Evolutionary conservation across 345 rosid genomes (phyloP).

Genomic region (Theobroma cacao): DNA sequence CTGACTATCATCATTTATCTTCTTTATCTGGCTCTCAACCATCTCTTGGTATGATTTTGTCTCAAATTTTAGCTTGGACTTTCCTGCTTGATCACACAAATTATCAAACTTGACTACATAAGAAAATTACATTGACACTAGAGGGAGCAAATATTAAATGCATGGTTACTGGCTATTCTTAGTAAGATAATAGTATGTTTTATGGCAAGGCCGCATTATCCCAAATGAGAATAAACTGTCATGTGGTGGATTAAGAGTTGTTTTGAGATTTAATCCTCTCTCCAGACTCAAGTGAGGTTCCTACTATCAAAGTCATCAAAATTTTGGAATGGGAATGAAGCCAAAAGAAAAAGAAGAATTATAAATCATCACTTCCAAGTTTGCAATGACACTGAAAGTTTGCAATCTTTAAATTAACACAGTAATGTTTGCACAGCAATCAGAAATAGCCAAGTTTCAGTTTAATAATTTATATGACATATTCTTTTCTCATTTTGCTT

Average conservation of each 20-base stretch:
- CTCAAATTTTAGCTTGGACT: slow-evolving; percentile 35
- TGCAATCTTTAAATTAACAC: neutral
- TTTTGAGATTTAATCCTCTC: neutral
- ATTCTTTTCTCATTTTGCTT: neutral
- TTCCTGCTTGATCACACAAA: slow-evolving; percentile 23
- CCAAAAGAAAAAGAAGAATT: neutral
- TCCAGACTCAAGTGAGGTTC: neutral
- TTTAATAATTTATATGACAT: neutral
- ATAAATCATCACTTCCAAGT: neutral
- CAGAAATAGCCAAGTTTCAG: neutral
- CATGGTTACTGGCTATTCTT: neutral
- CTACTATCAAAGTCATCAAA: neutral
- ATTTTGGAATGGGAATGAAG: neutral
- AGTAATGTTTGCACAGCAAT: neutral
- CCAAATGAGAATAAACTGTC: neutral
- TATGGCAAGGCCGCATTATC: neutral
- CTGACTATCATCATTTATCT: slow-evolving; percentile 34
- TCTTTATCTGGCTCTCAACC: slow-evolving; percentile 27
- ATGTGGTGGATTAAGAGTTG: neutral
- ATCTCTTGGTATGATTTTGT: slow-evolving; percentile 30
- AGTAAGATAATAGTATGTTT: neutral
- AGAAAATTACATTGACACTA: neutral
- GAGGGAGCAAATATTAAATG: neutral
- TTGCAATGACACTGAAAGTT: neutral
- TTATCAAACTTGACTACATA: neutral